A percentile compares a stretch with the other conserved stretches of the same genome.
phyloP scores from a whole-genome alignment of 805 yeast genomes.

The Myxozyma geophila region DNA sequence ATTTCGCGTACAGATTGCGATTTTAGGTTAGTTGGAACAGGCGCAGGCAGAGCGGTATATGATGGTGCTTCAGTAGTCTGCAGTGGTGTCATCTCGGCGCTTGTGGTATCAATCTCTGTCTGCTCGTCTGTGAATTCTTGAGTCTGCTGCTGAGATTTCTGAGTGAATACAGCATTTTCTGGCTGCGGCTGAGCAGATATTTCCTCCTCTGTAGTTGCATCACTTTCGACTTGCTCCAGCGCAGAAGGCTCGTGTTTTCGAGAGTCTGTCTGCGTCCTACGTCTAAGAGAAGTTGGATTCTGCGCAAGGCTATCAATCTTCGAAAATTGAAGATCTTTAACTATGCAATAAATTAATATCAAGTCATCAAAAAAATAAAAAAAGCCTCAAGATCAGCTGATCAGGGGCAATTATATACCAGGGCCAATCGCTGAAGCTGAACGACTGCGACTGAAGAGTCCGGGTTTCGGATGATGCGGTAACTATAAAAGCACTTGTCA shows the following conservation, averaged over 20 bases:
- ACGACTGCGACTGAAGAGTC: slow-evolving; percentile 6
- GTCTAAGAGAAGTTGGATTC: background rate
- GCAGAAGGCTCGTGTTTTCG: background rate
- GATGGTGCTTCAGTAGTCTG: background rate
- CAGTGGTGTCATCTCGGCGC: background rate
- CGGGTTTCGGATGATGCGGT: background rate
- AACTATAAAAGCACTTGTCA: background rate
- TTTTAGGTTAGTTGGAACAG: background rate
- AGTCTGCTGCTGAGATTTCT: background rate
- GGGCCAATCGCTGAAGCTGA: background rate
- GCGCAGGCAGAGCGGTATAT: background rate
- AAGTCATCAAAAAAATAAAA: too few relatives aligned
- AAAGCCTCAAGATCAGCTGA: too few relatives aligned
- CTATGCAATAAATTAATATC: background rate
- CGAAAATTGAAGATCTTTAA: slow-evolving; percentile 8
- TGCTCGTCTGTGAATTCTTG: background rate
- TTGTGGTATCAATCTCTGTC: too few relatives aligned
- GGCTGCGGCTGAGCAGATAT: too few relatives aligned
- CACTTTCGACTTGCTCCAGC: background rate
- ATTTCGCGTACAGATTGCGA: slow-evolving; percentile 12
- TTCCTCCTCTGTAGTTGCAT: too few relatives aligned
- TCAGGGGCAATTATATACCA: background rate
- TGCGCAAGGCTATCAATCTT: slow-evolving; percentile 6
- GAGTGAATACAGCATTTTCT: too few relatives aligned
- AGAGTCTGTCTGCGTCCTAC: background rate